A percentile compares a stretch with the other conserved stretches of the same genome.
phyloP scores from a whole-genome alignment of 805 yeast genomes.

The Spencermartinsiella europaea region DNA sequence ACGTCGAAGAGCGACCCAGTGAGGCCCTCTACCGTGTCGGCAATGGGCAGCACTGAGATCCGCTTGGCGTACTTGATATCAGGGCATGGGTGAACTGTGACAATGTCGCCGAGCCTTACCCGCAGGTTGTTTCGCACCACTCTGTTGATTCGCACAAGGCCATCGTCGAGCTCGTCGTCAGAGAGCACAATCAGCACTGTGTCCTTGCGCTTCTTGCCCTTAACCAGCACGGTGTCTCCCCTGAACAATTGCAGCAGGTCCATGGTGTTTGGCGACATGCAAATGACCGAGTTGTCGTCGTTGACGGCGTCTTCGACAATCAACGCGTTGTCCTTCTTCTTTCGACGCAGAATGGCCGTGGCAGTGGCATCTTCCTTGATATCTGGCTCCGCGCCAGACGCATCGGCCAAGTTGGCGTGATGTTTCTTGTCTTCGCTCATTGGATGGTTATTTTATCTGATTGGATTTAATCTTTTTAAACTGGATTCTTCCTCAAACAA shows the following conservation, averaged over 20 bases:
- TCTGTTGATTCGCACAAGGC: constrained; percentile 89
- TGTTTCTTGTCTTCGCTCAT: constrained; percentile 19
- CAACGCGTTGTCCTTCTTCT: constrained; percentile 95
- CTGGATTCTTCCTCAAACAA: too few relatives aligned
- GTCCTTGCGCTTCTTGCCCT: constrained; percentile 97
- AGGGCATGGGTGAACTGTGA: constrained; percentile 91
- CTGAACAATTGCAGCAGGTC: constrained; percentile 91
- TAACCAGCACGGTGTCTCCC: constrained; percentile 95
- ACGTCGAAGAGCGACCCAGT: constrained; percentile 96
- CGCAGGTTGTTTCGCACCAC: constrained; percentile 94
- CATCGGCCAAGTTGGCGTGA: constrained; percentile 44
- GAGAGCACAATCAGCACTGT: constrained; percentile 93
- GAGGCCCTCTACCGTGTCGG: constrained; percentile 96
- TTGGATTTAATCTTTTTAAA: too few relatives aligned
- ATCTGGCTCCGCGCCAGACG: constrained; percentile 57
- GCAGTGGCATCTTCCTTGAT: constrained; percentile 74
- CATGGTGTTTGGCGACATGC: constrained; percentile 93
- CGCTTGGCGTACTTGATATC: constrained; percentile 96
- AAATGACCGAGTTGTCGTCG: constrained; percentile 95
- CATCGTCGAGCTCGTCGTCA: constrained; percentile 95
- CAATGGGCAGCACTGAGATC: constrained; percentile 92
- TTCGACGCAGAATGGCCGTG: constrained; percentile 93
- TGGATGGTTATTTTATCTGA: too few relatives aligned
- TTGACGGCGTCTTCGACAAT: constrained; percentile 95
- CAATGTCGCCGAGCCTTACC: constrained; percentile 88